A percentile compares a stretch with the other conserved stretches of the same genome.
These are phyloP conservation scores for Abortiporus biennis DNA, from an alignment of 1,284 basidiomycete genomes.

Conservation along the genomic window DNA sequence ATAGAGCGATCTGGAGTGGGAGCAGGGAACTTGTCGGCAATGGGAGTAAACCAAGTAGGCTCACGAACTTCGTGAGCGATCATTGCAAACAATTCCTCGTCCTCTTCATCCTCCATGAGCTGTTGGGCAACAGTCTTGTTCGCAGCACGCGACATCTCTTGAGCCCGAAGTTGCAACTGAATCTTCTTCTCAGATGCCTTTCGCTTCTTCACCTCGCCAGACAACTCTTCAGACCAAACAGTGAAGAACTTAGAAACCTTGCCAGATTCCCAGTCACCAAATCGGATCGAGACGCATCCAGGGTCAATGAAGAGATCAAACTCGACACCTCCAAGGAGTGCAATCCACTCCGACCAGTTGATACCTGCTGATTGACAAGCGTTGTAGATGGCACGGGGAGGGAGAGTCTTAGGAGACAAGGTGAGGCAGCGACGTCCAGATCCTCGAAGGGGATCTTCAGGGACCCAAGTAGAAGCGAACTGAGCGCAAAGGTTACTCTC, in stretches of 20 bases:
- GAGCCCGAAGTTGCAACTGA: conserved; percentile 23
- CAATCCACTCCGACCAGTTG: conserved; percentile 74
- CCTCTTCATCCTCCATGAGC: conserved; percentile 64
- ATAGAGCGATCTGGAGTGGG: conserved; percentile 31
- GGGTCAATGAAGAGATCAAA: conserved; percentile 78
- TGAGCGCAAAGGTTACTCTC: conserved; percentile 64
- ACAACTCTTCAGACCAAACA: conserved; percentile 51
- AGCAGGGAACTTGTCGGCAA: conserved; percentile 45
- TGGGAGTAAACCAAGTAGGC: conserved; percentile 62
- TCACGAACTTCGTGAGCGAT: conserved; percentile 64
- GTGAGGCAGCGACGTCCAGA: conserved; percentile 70
- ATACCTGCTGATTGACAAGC: conserved; percentile 62
- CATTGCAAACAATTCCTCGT: conserved; percentile 65
- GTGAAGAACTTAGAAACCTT: conserved; percentile 41
- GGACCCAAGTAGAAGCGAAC: conserved; percentile 59
- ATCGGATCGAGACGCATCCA: conserved; percentile 63
- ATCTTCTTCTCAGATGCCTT: conserved; percentile 29
- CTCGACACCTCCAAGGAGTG: conserved; percentile 56
- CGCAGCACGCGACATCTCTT: conserved; percentile 16
- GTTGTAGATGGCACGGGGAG: conserved; percentile 62
- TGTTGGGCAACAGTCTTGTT: conserved; percentile 65
- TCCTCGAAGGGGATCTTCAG: conserved; percentile 54
- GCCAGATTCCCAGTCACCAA: conserved; percentile 33
- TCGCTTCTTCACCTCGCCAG: conserved; percentile 15
- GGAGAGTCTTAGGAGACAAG: conserved; percentile 58